Base-by-base conservation (phyloP, 2,329 filamentous ascomycete genomes). In the Byssochlamys sp. region DNA sequence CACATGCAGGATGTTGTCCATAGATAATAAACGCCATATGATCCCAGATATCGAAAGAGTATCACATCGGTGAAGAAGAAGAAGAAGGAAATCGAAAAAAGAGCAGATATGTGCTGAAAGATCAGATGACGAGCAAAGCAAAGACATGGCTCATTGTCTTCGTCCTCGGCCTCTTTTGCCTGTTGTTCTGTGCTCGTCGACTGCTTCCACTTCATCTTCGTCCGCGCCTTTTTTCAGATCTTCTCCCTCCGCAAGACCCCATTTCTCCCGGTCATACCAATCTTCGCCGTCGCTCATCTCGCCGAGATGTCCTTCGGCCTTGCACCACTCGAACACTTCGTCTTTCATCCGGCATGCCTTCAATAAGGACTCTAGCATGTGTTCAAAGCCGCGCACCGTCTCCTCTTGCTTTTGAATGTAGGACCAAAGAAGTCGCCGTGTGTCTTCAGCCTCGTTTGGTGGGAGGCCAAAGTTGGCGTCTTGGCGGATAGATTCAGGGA, bases 201-300 rank as follows among this genome's bases (percentile, higher is more conserved):
- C 72, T 31, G 29, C 29, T 70, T 83, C 81, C 31, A 82, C 80
- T 60, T 86, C 84, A 63, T 86, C 84, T 57, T 80, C 78, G 57
- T 83, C 80, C 45, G 81, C 80, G 0, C 84, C 84, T 66, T 86
- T 86, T 61, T 80, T 79, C 55, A 86, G 67, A 58, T 81, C 79
- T 50, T 81, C 80, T 0, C 80, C 79, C 35, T 75, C 72, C 2
- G 63, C 66, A n/a, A 86, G 68, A 0, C 78, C 78, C 83, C 82
- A 86, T 63, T 83, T 80, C 57, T 83, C 80, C 24, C 77, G 74
- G 64, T 87, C 84, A 62, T 84, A 84, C 84, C 84, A 87, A 64
- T 87, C 84, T 70, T 87, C 84, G 1, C 84, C 84, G 64, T 87
- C 84, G 55, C 81, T 85, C 82, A 86, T 81, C 66, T 86, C 84